Evolutionary conservation across 805 yeast species (phyloP).

Genomic region (Starmerella floris): DNA sequence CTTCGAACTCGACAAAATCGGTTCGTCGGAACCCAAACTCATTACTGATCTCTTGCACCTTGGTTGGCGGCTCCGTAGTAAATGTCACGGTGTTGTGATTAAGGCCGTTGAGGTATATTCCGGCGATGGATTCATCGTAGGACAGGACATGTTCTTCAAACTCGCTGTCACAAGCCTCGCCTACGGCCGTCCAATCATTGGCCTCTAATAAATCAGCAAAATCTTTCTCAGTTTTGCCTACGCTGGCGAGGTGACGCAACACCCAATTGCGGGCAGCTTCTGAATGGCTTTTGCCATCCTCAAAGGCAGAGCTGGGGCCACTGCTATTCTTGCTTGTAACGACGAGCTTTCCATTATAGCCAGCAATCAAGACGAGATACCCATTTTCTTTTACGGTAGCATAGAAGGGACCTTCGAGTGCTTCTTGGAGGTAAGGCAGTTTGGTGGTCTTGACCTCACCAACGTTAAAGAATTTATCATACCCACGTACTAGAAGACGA

Average conservation of each 20-base stretch:
- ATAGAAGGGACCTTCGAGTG: slow-evolving; percentile 54
- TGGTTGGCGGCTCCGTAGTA: slow-evolving; percentile 46
- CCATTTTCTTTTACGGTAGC: slow-evolving; percentile 86
- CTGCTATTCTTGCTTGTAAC: slow-evolving; percentile 89
- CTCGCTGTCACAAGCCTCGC: slow-evolving; percentile 80
- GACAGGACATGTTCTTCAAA: slow-evolving; percentile 90
- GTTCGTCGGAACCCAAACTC: slow-evolving; percentile 56
- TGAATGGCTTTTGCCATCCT: slow-evolving; percentile 52
- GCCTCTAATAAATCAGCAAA: slow-evolving; percentile 45
- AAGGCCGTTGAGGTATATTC: slow-evolving; percentile 81
- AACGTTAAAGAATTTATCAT: slow-evolving; percentile 84
- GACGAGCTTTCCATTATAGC: slow-evolving; percentile 59
- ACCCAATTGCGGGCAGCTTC: slow-evolving; percentile 52
- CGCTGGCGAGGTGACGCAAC: slow-evolving; percentile 36
- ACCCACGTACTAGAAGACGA: slow-evolving; percentile 64
- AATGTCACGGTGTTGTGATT: slow-evolving; percentile 56
- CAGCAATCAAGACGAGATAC: slow-evolving; percentile 75
- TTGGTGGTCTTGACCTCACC: slow-evolving; percentile 47
- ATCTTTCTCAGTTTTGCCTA: slow-evolving; percentile 32
- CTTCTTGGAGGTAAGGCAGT: slow-evolving; percentile 33
- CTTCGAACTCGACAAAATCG: slow-evolving; percentile 33
- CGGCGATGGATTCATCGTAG: slow-evolving; percentile 53
- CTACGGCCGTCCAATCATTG: slow-evolving; percentile 65
- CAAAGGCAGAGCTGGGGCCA: slow-evolving; percentile 38
- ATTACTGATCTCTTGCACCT: slow-evolving; percentile 47